Evolutionary conservation across 1,139 yeast species (phyloP).

Genomic region (Meyerozyma carpophila): DNA sequence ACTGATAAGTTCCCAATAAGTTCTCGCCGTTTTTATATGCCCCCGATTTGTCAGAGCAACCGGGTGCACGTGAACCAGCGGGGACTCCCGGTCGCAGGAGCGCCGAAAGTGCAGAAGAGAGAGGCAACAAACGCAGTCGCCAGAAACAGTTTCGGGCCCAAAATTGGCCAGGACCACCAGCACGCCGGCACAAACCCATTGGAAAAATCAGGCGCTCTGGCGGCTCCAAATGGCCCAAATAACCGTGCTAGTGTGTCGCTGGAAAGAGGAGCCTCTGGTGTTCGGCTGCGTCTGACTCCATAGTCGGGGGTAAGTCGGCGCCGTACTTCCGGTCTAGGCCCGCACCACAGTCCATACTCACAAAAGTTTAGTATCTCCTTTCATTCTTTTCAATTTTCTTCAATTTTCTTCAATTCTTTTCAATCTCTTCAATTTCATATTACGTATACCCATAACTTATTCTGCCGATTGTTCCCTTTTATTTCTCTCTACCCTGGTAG

Average conservation of each 20-base stretch:
- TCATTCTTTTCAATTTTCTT: too few species aligned
- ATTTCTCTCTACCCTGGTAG: background rate
- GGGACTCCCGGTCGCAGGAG: background rate
- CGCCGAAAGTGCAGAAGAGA: background rate
- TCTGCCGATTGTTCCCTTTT: background rate
- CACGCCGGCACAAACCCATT: background rate
- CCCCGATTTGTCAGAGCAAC: slow-evolving; percentile 2
- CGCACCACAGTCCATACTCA: too few species aligned
- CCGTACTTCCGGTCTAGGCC: too few species aligned
- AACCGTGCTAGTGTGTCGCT: too few species aligned
- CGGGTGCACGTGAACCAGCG: slow-evolving; percentile 1
- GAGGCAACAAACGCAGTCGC: background rate
- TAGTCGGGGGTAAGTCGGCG: too few species aligned
- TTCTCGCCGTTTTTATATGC: background rate
- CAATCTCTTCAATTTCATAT: too few species aligned
- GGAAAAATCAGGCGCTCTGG: background rate
- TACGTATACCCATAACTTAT: too few species aligned
- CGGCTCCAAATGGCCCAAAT: too few species aligned
- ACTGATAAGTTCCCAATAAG: background rate
- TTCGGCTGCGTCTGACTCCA: too few species aligned
- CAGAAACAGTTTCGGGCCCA: background rate
- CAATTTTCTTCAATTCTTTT: too few species aligned
- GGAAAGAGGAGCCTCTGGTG: too few species aligned
- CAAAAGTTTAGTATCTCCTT: too few species aligned
- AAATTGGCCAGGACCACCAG: background rate